Evolutionary conservation across 495 filamentous ascomycete species (phyloP).

Genomic region (Tetracladium marchalianum): DNA sequence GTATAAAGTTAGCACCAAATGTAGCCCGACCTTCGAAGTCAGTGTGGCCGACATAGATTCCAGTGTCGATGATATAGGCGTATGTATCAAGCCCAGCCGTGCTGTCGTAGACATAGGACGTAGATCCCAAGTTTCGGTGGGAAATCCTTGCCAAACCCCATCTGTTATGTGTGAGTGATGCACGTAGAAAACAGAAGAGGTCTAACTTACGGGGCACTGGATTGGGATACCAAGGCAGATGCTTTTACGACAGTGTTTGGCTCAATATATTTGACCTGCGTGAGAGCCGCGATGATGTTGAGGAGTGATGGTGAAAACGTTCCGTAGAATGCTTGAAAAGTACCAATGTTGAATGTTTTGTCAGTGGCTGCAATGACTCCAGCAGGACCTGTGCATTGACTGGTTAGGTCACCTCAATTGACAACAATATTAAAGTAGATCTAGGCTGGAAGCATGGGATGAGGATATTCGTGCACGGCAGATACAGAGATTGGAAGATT

Average conservation of each 20-base stretch:
- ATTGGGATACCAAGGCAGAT: constrained; percentile 32
- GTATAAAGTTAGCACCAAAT: constrained; percentile 45
- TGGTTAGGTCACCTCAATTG: no score
- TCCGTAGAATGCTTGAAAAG: no score
- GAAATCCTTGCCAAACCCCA: constrained; percentile 48
- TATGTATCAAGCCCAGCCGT: constrained; percentile 39
- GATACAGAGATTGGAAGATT: no score
- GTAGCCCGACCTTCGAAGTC: constrained; percentile 43
- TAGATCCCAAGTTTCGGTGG: constrained; percentile 30
- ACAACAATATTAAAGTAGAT: no score
- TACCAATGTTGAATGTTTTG: no score
- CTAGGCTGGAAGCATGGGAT: no score
- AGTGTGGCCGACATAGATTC: constrained; percentile 42
- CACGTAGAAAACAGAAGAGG: no score
- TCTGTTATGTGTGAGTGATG: no score
- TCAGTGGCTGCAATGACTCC: no score
- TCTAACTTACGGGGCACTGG: constrained; percentile 34
- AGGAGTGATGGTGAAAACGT: no score
- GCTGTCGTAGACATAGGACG: constrained; percentile 47
- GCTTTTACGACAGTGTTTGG: constrained; percentile 25
- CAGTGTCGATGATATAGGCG: constrained; percentile 49
- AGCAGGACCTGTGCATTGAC: no score
- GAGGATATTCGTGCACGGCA: no score
- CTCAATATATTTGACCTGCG: constrained; percentile 26
- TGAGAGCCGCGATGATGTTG: constrained; percentile 15